Evolutionary conservation across 345 rosid species (phyloP).

Genomic region (Salix koriyanagi): DNA sequence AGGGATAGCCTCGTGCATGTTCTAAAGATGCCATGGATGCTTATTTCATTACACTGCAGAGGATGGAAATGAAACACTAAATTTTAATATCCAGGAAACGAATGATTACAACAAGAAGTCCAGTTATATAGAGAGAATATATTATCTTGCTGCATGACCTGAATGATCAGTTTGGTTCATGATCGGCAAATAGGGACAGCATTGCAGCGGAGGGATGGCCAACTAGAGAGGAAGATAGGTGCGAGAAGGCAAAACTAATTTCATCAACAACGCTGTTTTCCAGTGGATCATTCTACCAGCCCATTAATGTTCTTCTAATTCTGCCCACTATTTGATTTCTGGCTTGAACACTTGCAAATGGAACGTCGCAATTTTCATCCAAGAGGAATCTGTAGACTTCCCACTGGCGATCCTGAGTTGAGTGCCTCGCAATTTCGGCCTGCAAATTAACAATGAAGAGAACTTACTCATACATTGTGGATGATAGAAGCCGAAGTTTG

Average conservation of each 20-base stretch:
- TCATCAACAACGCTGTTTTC: not conserved
- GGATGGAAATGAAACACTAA: not conserved
- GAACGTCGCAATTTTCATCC: slow-evolving; percentile 18
- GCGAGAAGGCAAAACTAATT: not conserved
- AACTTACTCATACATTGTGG: not conserved
- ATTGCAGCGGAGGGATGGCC: not conserved
- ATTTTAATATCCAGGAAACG: not conserved
- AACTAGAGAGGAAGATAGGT: not conserved
- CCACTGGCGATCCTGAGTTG: slow-evolving; percentile 23
- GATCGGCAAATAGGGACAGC: not conserved
- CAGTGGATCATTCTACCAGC: slow-evolving; percentile 17
- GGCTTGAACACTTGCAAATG: slow-evolving; percentile 1
- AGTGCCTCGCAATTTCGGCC: slow-evolving; percentile 28
- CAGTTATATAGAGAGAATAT: not conserved
- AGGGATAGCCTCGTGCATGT: not conserved
- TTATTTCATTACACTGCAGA: not conserved
- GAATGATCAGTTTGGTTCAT: not conserved
- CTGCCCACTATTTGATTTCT: slow-evolving; percentile 19
- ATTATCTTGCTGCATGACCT: not conserved
- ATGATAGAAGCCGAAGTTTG: not conserved
- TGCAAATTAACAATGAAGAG: not conserved
- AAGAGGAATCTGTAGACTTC: slow-evolving; percentile 32
- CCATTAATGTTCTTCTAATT: slow-evolving; percentile 25
- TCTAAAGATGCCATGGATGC: not conserved
- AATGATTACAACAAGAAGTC: not conserved